A percentile compares a stretch with the other conserved stretches of the same genome.
These are phyloP conservation scores for Thalassiosira profunda DNA, from an alignment of 108 stramenopile species.

Conservation along the genomic window DNA sequence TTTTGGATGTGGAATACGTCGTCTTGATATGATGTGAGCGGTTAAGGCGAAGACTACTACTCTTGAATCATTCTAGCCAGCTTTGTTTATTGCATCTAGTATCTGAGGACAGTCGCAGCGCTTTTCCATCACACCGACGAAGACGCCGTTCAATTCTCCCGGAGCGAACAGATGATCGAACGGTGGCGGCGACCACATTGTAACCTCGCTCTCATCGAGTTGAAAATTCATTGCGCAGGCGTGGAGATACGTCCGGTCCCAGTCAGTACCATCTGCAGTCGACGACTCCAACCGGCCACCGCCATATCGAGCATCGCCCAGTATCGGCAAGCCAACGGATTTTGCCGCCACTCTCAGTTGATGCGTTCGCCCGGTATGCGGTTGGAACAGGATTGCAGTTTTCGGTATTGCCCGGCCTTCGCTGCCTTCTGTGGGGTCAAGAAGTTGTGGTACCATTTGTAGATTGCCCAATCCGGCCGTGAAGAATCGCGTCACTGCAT, in stretches of 20 bases:
- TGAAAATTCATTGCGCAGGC: slow-evolving; percentile 45
- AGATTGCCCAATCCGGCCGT: slow-evolving; percentile 54
- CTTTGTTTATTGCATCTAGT: too few species aligned
- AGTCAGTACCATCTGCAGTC: neutral
- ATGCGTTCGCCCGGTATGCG: slow-evolving; percentile 85
- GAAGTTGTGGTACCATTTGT: neutral
- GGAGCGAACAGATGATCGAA: slow-evolving; percentile 33
- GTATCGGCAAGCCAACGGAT: slow-evolving; percentile 68
- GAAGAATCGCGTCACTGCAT: slow-evolving; percentile 79
- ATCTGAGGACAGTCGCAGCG: slow-evolving; percentile 59
- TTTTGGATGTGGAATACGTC: too few species aligned
- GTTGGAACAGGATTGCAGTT: slow-evolving; percentile 72
- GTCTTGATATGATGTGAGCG: too few species aligned
- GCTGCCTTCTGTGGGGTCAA: neutral
- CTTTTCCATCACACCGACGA: slow-evolving; percentile 58
- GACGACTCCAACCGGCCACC: slow-evolving; percentile 27
- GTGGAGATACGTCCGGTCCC: slow-evolving; percentile 59
- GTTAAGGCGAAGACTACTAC: too few species aligned
- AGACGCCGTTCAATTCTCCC: slow-evolving; percentile 23
- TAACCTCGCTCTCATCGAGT: slow-evolving; percentile 36
- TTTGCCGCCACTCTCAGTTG: slow-evolving; percentile 89
- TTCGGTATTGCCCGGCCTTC: slow-evolving; percentile 26
- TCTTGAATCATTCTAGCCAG: too few species aligned
- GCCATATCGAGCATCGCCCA: slow-evolving; percentile 78
- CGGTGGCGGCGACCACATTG: slow-evolving; percentile 53